phyloP scores from a whole-genome alignment of 768 basidiomycete species.

The Mycena chlorophos region DNA sequence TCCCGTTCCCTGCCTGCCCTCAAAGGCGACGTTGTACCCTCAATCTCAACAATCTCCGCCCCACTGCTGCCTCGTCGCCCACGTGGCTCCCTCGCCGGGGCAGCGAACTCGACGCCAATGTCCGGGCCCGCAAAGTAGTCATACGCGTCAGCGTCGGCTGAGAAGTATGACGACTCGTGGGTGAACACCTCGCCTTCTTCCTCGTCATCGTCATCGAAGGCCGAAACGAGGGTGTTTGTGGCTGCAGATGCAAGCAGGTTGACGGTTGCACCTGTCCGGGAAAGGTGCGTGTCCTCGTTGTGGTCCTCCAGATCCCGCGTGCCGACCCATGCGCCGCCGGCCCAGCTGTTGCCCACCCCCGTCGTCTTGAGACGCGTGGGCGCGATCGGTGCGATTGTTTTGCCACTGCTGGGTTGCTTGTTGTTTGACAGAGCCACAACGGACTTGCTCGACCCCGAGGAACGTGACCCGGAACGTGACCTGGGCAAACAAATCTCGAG shows the following conservation, averaged over 20 bases:
- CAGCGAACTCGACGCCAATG: slow-evolving; percentile 51
- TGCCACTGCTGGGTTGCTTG: slow-evolving; percentile 9
- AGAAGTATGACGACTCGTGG: slow-evolving; percentile 22
- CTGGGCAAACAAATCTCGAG: slow-evolving; percentile 20
- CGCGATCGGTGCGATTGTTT: slow-evolving; percentile 49
- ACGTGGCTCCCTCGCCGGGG: slow-evolving; percentile 15
- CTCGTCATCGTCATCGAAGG: slow-evolving; percentile 23
- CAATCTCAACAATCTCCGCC: slow-evolving; percentile 28
- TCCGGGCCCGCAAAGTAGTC: slow-evolving; percentile 64
- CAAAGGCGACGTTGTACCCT: slow-evolving; percentile 11
- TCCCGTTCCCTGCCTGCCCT: slow-evolving; percentile 30
- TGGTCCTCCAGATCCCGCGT: slow-evolving; percentile 46
- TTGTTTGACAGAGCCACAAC: neutral
- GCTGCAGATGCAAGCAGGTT: slow-evolving; percentile 9
- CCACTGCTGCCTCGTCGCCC: slow-evolving; percentile 25
- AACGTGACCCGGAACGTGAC: slow-evolving; percentile 16
- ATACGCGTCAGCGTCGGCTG: slow-evolving; percentile 39
- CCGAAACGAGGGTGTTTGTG: slow-evolving; percentile 8
- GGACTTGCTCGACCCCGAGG: slow-evolving; percentile 7
- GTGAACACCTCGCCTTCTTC: slow-evolving; percentile 22
- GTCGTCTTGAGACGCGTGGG: slow-evolving; percentile 85
- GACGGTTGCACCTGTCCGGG: slow-evolving; percentile 7
- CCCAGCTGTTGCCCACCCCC: slow-evolving; percentile 44
- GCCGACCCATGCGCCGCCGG: slow-evolving; percentile 42
- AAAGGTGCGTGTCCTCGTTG: slow-evolving; percentile 3